Evolutionary conservation across 805 yeast species (phyloP).

Genomic region (Cyberlindnera mississippiensis): DNA sequence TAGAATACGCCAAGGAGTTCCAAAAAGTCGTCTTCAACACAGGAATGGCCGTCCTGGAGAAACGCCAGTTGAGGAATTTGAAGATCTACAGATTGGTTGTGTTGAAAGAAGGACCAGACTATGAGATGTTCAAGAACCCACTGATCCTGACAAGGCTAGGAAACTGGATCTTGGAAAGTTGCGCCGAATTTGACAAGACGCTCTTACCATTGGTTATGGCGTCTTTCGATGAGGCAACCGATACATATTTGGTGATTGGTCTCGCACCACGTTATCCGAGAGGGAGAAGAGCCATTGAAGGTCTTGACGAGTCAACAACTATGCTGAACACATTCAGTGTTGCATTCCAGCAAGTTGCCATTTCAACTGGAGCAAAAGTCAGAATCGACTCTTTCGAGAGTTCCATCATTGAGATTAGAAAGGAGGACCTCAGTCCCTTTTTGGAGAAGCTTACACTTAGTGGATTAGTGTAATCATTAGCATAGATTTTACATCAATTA

Average conservation of each 20-base stretch:
- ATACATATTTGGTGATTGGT: constrained; percentile 85
- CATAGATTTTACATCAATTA: too few relatives aligned
- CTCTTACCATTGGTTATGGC: constrained; percentile 84
- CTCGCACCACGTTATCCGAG: constrained; percentile 77
- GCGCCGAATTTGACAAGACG: constrained; percentile 68
- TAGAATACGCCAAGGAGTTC: constrained; percentile 76
- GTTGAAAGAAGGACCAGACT: constrained; percentile 82
- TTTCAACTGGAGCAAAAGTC: constrained; percentile 79
- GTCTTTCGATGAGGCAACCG: constrained; percentile 64
- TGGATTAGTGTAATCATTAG: constrained; percentile 42
- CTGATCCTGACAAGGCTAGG: constrained; percentile 80
- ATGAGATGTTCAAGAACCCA: constrained; percentile 78
- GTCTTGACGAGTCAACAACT: constrained; percentile 37
- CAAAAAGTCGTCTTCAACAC: constrained; percentile 84
- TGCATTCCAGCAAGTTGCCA: constrained; percentile 87
- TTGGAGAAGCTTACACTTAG: constrained; percentile 77
- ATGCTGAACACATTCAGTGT: constrained; percentile 78
- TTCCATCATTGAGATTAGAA: constrained; percentile 83
- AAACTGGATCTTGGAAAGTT: constrained; percentile 85
- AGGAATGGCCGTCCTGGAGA: constrained; percentile 86
- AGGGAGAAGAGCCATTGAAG: constrained; percentile 33
- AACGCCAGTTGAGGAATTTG: constrained; percentile 72
- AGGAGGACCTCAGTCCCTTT: constrained; percentile 85
- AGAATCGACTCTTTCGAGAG: constrained; percentile 94
- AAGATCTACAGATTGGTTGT: constrained; percentile 83